These are phyloP conservation scores for Ceratocystis lukuohia DNA, from an alignment of 2,329 filamentous ascomycete species.

Conservation along the genomic window DNA sequence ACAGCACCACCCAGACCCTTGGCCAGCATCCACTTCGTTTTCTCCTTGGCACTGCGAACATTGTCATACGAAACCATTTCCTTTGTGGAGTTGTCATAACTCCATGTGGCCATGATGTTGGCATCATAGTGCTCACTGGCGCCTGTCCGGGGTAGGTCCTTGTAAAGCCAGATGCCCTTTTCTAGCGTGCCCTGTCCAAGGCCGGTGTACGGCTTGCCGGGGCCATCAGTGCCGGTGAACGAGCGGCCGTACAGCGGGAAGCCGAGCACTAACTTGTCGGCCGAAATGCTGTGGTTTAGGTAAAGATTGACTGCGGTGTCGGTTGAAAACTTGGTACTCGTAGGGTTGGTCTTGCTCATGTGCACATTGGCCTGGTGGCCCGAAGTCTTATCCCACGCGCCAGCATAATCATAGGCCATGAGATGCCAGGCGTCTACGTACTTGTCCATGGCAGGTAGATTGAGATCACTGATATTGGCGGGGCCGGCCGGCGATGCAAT, in stretches of 20 bases:
- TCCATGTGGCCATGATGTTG: constrained; percentile 51
- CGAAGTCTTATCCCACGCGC: constrained; percentile 48
- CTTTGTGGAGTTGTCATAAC: constrained; percentile 45
- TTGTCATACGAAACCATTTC: constrained; percentile 62
- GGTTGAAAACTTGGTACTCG: constrained; percentile 55
- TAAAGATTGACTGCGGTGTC: constrained; percentile 53
- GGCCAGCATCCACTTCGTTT: constrained; percentile 49
- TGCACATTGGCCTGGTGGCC: constrained; percentile 57
- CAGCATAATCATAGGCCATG: constrained; percentile 61
- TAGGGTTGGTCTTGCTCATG: constrained; percentile 30
- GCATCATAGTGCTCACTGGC: constrained; percentile 45
- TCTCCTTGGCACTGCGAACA: constrained; percentile 41
- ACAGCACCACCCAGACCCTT: constrained; percentile 58
- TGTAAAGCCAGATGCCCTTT: constrained; percentile 66
- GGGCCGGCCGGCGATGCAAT: constrained; percentile 38
- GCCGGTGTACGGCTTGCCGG: constrained; percentile 50
- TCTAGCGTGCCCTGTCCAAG: constrained; percentile 55
- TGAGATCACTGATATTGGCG: constrained; percentile 36
- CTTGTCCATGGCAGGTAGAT: constrained; percentile 40
- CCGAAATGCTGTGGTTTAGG: constrained; percentile 35
- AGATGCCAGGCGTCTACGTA: constrained; percentile 47
- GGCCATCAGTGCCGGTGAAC: constrained; percentile 47
- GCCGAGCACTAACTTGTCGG: constrained; percentile 58
- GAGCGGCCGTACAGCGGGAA: constrained; percentile 70
- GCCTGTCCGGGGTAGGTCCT: constrained; percentile 52